These are phyloP conservation scores for Amoebophrya sp. DNA, from an alignment of 169 alveolate genomes.

Conservation along the genomic window DNA sequence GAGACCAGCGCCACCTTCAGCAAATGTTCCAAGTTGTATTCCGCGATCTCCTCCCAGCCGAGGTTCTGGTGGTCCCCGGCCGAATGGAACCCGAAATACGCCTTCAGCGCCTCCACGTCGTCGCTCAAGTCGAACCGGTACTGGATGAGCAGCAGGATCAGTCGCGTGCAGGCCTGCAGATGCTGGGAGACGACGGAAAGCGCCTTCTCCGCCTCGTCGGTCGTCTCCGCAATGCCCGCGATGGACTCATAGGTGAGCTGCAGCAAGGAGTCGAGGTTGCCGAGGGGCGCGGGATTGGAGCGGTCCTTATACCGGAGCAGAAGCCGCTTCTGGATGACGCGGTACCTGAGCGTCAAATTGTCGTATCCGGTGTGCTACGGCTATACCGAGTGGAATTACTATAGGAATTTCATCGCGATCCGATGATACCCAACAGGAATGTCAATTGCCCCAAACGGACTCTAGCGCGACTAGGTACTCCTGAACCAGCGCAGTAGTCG, in stretches of 20 bases:
- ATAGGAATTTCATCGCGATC: too few species aligned
- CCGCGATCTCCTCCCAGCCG: neutral
- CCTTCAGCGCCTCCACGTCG: neutral
- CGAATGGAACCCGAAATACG: neutral
- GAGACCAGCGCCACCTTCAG: neutral
- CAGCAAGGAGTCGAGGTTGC: neutral
- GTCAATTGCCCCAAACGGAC: too few species aligned
- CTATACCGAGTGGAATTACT: too few species aligned
- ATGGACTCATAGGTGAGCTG: neutral
- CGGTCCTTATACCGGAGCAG: neutral
- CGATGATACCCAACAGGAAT: too few species aligned
- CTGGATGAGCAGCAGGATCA: neutral
- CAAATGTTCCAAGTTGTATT: neutral
- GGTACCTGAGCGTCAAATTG: too few species aligned
- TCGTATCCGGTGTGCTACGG: too few species aligned
- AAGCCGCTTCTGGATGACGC: constrained; percentile 1
- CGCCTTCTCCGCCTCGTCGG: neutral
- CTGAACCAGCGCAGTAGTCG: too few species aligned
- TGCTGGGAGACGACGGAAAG: neutral
- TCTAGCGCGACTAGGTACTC: too few species aligned
- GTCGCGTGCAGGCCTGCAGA: neutral
- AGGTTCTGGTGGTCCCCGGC: neutral
- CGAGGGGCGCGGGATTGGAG: neutral
- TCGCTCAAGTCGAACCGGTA: neutral
- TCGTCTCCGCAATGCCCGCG: neutral